phyloP scores from a whole-genome alignment of 129 eudicot species.

The Solidago caesia region DNA sequence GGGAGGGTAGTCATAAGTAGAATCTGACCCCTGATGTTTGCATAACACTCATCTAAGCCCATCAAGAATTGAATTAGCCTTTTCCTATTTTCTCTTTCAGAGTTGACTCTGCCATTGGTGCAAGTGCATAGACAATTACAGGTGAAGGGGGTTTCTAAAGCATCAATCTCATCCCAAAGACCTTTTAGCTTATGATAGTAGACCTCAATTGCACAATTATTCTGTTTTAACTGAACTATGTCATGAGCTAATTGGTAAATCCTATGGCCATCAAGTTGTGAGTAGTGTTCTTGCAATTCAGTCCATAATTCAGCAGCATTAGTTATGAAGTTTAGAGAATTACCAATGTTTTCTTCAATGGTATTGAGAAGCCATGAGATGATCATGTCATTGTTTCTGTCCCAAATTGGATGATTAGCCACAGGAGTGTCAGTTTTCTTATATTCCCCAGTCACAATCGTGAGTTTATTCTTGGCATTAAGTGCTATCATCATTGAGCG shows the following conservation, averaged over 20 bases:
- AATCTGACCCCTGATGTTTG: neutral
- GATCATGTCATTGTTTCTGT: neutral
- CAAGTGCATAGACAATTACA: neutral
- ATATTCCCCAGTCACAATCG: no score
- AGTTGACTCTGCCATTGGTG: neutral
- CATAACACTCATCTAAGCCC: neutral
- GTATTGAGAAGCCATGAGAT: neutral
- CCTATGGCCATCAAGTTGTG: neutral
- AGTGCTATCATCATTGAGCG: no score
- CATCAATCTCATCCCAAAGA: neutral
- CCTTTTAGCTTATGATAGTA: neutral
- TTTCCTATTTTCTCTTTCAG: neutral
- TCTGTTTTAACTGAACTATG: neutral
- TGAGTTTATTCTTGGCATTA: no score
- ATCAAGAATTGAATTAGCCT: neutral
- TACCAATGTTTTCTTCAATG: neutral
- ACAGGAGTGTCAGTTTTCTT: no score
- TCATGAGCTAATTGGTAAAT: neutral
- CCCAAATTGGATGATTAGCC: neutral
- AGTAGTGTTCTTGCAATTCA: neutral
- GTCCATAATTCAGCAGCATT: neutral
- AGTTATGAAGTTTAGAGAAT: neutral
- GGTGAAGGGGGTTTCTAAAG: neutral
- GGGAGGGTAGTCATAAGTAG: no score
- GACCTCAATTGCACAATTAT: neutral